phyloP scores from a whole-genome alignment of 768 basidiomycete species.

The Holtermannia corniformis region DNA sequence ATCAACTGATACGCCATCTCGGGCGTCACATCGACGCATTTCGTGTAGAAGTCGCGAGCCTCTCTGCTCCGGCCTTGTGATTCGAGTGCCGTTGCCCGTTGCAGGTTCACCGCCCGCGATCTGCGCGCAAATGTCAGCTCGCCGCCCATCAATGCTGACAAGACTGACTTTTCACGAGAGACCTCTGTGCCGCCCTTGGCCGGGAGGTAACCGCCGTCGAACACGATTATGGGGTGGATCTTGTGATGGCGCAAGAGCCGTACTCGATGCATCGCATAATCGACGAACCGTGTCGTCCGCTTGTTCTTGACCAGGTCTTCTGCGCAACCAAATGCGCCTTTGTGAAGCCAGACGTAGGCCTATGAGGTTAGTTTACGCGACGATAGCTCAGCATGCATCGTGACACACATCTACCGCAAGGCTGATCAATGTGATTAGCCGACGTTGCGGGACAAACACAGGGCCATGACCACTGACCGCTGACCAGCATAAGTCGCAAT shows the following conservation, averaged over 20 bases:
- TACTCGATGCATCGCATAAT: conserved; percentile 89
- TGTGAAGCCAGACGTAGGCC: conserved; percentile 59
- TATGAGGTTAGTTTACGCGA: conserved; percentile 3
- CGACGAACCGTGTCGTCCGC: conserved; percentile 80
- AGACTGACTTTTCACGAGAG: conserved; percentile 53
- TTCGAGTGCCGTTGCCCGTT: conserved; percentile 60
- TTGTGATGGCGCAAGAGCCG: conserved; percentile 73
- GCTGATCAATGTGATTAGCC: conserved; percentile 16
- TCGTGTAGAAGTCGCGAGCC: conserved; percentile 79
- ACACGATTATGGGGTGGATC: conserved; percentile 83
- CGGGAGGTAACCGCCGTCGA: conserved; percentile 90
- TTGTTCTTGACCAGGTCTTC: conserved; percentile 80
- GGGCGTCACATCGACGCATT: conserved; percentile 89
- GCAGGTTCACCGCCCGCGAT: conserved; percentile 61
- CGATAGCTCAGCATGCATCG: background rate
- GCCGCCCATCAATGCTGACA: no score
- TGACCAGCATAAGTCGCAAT: conserved; percentile 75
- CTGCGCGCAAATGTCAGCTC: conserved; percentile 2
- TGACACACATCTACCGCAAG: conserved; percentile 68
- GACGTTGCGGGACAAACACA: background rate
- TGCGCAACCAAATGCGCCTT: conserved; percentile 81
- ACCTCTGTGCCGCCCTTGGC: conserved; percentile 86
- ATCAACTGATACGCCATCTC: conserved; percentile 96
- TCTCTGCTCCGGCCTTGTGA: conserved; percentile 68
- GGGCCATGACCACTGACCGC: conserved; percentile 42